phyloP scores from a whole-genome alignment of 495 filamentous ascomycete species.

The Daldinia concentrica region DNA sequence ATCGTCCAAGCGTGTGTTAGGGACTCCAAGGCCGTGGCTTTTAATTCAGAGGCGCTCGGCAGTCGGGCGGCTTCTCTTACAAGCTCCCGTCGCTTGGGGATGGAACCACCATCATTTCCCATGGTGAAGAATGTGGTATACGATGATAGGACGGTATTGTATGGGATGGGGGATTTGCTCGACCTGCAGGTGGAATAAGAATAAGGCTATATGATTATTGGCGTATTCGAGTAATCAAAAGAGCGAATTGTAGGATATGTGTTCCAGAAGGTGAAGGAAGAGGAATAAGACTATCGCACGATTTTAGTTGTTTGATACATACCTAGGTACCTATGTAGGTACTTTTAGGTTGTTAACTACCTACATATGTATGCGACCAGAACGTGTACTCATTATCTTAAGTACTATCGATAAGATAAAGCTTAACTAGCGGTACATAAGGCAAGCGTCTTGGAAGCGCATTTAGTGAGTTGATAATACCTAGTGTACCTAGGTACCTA shows the following conservation, averaged over 20 bases:
- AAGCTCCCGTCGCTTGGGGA: conserved; percentile 93
- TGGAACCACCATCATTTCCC: conserved; percentile 93
- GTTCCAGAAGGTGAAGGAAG: neutral
- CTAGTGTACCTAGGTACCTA: too few relatives aligned
- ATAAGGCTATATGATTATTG: neutral
- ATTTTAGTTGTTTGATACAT: neutral
- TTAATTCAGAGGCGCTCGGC: conserved; percentile 87
- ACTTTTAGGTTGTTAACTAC: too few relatives aligned
- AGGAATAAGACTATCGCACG: neutral
- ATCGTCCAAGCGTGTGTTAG: conserved; percentile 85
- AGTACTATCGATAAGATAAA: conserved; percentile 44
- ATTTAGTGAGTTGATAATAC: neutral
- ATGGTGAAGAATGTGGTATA: conserved; percentile 56
- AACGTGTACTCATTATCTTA: neutral
- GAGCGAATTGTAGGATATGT: neutral
- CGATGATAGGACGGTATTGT: neutral
- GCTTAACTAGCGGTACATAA: conserved; percentile 12
- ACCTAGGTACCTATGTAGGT: too few relatives aligned
- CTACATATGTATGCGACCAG: too few relatives aligned
- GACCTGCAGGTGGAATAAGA: neutral
- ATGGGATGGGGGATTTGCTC: neutral
- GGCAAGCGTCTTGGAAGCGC: neutral
- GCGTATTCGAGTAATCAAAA: neutral
- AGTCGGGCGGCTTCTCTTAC: conserved; percentile 86
- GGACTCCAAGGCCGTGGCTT: conserved; percentile 83